These are phyloP conservation scores for Pistacia vera DNA, from an alignment of 345 rosid species.

Conservation along the genomic window DNA sequence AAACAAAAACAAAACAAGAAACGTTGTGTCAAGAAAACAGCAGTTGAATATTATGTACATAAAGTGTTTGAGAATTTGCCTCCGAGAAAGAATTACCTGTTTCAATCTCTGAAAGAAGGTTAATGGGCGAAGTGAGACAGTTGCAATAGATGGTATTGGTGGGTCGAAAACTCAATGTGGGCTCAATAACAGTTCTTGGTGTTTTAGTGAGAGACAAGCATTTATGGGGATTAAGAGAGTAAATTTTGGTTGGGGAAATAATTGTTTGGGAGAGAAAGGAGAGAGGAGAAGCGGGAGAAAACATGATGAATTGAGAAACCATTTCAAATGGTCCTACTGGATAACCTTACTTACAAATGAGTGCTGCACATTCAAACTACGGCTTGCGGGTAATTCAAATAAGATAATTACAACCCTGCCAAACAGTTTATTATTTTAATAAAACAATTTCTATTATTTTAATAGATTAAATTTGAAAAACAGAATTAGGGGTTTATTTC, in stretches of 20 bases:
- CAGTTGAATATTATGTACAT: background rate
- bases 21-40: conserved; percentile 20
- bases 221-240: conserved; percentile 11
- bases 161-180: conserved; percentile 22
- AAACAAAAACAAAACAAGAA: conserved; percentile 12
- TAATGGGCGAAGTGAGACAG: conserved; percentile 21
- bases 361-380: too few species aligned
- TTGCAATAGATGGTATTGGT: conserved; percentile 24
- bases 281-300: conserved; percentile 24
- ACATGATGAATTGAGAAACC: conserved; percentile 26
- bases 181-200: conserved; percentile 15
- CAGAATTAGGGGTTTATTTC: too few species aligned
- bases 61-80: conserved; percentile 30
- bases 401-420: too few species aligned
- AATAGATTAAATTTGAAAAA: too few species aligned
- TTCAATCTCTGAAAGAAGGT: conserved; percentile 19
- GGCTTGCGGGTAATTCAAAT: too few species aligned
- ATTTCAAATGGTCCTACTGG: background rate
- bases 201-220: conserved; percentile 19
- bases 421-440: too few species aligned
- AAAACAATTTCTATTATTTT: too few species aligned
- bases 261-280: conserved; percentile 23
- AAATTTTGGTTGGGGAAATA: conserved; percentile 16
- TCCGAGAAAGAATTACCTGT: conserved; percentile 30
- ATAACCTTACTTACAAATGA: background rate